Evolutionary conservation across 2,329 filamentous ascomycete genomes (phyloP).

Genomic region (Colletotrichum abscissum): DNA sequence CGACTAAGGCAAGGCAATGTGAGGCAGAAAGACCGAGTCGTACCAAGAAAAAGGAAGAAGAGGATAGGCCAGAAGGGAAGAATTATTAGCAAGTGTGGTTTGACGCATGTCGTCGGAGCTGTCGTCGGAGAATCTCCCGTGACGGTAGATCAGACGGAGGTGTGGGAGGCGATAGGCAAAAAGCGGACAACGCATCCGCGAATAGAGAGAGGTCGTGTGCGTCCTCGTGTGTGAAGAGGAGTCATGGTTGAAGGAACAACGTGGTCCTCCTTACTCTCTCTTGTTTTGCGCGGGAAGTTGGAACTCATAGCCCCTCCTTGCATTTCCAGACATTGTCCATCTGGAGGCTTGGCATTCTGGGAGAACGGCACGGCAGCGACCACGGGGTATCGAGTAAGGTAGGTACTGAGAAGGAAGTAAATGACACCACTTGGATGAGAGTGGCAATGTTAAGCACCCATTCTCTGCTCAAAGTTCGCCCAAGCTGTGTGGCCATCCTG

Average conservation of each 20-base stretch:
- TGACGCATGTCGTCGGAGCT: constrained; percentile 19
- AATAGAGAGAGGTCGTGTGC: background rate
- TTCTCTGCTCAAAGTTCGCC: constrained; percentile 22
- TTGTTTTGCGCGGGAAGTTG: background rate
- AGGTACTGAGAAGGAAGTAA: too few species aligned
- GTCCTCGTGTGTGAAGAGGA: background rate
- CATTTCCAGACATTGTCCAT: too few species aligned
- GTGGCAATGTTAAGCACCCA: constrained; percentile 23
- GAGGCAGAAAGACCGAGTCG: background rate
- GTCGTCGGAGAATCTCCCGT: constrained; percentile 31
- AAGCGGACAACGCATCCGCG: background rate
- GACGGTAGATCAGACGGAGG: constrained; percentile 18
- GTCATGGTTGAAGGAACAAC: background rate
- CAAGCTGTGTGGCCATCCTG: background rate
- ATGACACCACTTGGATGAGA: constrained; percentile 2
- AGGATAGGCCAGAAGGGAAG: background rate
- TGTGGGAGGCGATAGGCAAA: background rate
- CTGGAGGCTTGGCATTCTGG: background rate
- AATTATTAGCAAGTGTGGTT: background rate
- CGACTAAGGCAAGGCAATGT: too few species aligned
- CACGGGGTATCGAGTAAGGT: background rate
- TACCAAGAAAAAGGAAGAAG: background rate
- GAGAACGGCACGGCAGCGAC: background rate
- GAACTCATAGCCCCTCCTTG: too few species aligned
- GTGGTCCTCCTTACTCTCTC: background rate